Evolutionary conservation across 2,329 filamentous ascomycete species (phyloP), one percentile per base, ranked within the genome.

Genomic region (Colletotrichum abscissum): DNA sequence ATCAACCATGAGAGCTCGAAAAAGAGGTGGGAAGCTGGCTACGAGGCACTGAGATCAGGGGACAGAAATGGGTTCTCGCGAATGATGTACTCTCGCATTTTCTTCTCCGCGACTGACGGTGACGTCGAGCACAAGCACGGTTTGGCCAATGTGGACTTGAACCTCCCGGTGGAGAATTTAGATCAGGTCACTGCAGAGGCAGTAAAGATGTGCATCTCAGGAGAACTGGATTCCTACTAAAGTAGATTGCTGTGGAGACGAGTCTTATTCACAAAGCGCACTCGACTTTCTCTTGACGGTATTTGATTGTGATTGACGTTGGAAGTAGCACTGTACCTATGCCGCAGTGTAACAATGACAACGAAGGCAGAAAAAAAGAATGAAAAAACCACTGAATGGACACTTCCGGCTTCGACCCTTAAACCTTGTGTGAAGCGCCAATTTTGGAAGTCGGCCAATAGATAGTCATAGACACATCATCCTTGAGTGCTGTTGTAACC

Each of bases 141-240:
- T 0, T 69, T 81, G 16, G 79, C 75, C 3, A 93, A 93, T 74
- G 84, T 86, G 16, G 76, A 83, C 5, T 80, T 94, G n/a, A 88
- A 85, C 0, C 80, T 93, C 77, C 86, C 88, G 0, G 81, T 87
- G 74, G 91, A 93, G 79, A 85, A 87, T 56, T 74, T 93, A 58
- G 90, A 93, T 76, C 86, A 88, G 73, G 82, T 82, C 28, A 93
- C 88, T 0, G 85, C 82, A 78, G 78, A 79, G 28, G 88, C 85
- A 0, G 75, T 92, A 0, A 81, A 86, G 8, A 78, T 88, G 82
- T 54, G 60, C 7, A 16, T 66, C 9, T 70, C 70, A 12, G 49
- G 62, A 11, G 28, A 30, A 7, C 49, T 60, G 26, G 60, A 52
- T 9, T 33, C 24, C 4, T 73, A 70, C 16, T 65, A 57, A 4